Percentiles rank a stretch among this genome's conserved stretches.
phyloP scores from a whole-genome alignment of 2,329 filamentous ascomycete species.

The Cladophialophora immunda region DNA sequence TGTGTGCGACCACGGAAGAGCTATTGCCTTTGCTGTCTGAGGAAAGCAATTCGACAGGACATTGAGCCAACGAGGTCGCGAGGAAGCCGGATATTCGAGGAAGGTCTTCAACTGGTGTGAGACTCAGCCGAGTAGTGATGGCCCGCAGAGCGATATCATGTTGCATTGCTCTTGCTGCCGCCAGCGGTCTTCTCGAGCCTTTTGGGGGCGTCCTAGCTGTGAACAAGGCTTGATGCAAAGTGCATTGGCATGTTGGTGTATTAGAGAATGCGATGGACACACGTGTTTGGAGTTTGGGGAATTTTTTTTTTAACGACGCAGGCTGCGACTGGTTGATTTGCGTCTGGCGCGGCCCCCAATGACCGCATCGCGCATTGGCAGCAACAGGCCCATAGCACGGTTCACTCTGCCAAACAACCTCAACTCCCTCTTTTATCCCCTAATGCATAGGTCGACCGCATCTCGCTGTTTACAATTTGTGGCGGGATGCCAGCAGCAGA shows the following conservation, averaged over 20 bases:
- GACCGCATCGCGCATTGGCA: conserved; percentile 19
- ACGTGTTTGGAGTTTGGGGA: background rate
- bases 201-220: background rate
- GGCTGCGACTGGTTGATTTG: background rate
- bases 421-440: background rate
- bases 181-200: background rate
- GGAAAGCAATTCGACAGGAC: conserved; percentile 61
- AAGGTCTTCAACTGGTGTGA: conserved; percentile 75
- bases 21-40: conserved; percentile 70
- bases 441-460: background rate
- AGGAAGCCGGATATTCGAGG: conserved; percentile 77
- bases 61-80: conserved; percentile 63
- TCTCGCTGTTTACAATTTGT: background rate
- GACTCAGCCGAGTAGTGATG: conserved; percentile 65
- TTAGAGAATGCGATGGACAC: conserved; percentile 1
- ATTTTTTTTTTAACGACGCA: conserved; percentile 1
- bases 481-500: background rate
- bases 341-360: conserved; percentile 4
- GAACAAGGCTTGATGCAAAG: background rate
- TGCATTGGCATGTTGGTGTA: background rate
- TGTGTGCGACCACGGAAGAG: conserved; percentile 76
- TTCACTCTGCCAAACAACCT: background rate
- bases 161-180: conserved; percentile 25
- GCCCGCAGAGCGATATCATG: conserved; percentile 47
- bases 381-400: background rate